These are phyloP conservation scores for Anthracocystis panici-leucophaei DNA, from an alignment of 1,284 basidiomycete species.

Conservation along the genomic window DNA sequence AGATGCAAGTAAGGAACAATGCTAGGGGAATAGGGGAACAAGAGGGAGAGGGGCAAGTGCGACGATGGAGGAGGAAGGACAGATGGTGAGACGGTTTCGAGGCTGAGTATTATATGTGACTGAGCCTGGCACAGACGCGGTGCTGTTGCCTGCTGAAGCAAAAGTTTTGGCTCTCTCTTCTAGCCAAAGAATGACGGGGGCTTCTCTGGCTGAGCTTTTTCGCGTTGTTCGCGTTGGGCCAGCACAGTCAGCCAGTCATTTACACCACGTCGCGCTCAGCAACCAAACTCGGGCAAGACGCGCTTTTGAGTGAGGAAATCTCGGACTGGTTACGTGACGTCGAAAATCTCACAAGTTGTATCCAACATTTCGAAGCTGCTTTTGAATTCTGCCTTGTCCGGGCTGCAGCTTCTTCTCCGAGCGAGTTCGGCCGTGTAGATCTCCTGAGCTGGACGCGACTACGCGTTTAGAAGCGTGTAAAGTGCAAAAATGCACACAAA, in stretches of 20 bases:
- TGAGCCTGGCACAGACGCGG: conserved; percentile 3
- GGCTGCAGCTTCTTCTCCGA: conserved; percentile 16
- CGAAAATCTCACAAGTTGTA: background rate
- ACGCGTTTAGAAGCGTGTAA: conserved; percentile 14
- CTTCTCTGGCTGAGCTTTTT: conserved; percentile 22
- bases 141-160: conserved; percentile 15
- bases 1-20: conserved; percentile 7
- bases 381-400: conserved; percentile 1
- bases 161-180: conserved; percentile 28
- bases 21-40: background rate
- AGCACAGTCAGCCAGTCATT: conserved; percentile 7
- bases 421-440: conserved; percentile 4
- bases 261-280: conserved; percentile 35
- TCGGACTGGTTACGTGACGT: conserved; percentile 1
- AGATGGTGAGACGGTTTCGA: conserved; percentile 8
- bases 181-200: background rate
- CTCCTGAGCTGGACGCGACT: conserved; percentile 12
- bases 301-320: conserved; percentile 4
- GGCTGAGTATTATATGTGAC: conserved; percentile 43
- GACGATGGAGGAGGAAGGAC: conserved; percentile 45
- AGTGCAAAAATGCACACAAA: background rate
- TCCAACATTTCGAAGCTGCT: too few species aligned
- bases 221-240: conserved; percentile 16
- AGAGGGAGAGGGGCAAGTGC: conserved; percentile 25
- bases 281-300: background rate